Conservation (phyloP, 176 grass and related monocot genomes). For the Oryza glaberrima region DNA sequence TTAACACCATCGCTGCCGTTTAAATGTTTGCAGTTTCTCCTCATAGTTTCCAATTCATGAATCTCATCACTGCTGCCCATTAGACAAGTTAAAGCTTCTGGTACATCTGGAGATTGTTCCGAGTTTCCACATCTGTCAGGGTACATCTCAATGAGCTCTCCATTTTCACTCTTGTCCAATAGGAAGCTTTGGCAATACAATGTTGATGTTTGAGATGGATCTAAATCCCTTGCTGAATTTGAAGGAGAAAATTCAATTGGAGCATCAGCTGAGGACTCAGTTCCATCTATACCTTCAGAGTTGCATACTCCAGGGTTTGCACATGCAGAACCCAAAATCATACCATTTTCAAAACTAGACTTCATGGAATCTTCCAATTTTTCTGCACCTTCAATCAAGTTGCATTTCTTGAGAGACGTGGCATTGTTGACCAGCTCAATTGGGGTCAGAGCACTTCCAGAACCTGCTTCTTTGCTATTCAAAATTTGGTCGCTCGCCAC, state of each 20-base stretch:
- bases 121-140: conserved; percentile 28
- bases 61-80: conserved; percentile 15
- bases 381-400: conserved; percentile 20
- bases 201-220: conserved; percentile 32
- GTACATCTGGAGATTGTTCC: conserved; percentile 36
- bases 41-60: conserved; percentile 15
- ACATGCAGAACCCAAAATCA: conserved; percentile 1
- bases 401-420: conserved; percentile 18
- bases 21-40: conserved; percentile 33
- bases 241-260: conserved; percentile 36
- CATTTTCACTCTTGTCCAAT: conserved; percentile 31
- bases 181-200: conserved; percentile 21
- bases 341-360: conserved; percentile 27
- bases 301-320: conserved; percentile 19
- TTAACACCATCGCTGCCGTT: conserved; percentile 24
- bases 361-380: conserved; percentile 19
- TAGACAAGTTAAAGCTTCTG: conserved; percentile 11
- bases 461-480: conserved; percentile 24
- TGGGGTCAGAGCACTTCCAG: conserved; percentile 6
- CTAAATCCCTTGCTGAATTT: conserved; percentile 23
- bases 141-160: conserved; percentile 10
- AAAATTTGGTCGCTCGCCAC: conserved; percentile 20
- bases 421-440: conserved; percentile 25
- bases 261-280: conserved; percentile 11
- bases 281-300: conserved; percentile 21